Percentiles rank a stretch among this genome's conserved stretches.
phyloP scores from a whole-genome alignment of 352 stramenopile genomes.

The Aphanomyces invadans region DNA sequence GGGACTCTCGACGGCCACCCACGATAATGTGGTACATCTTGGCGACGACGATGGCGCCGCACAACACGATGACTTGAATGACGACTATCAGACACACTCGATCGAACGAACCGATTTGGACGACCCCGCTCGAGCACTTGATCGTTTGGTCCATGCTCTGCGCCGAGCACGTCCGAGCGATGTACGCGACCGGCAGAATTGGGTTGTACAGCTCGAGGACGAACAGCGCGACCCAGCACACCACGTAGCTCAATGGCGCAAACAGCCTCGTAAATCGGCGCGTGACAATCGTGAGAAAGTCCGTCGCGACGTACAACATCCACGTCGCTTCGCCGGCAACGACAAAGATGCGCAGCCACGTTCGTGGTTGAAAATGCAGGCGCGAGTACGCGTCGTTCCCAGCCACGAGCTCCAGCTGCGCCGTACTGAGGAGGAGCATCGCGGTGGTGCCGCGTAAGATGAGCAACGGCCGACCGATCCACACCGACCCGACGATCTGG shows the following conservation, averaged over 20 bases:
- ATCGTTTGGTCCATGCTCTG: conserved; percentile 9
- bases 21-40: not conserved
- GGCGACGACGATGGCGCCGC: not conserved
- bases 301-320: not conserved
- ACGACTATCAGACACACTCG: not conserved
- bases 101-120: not conserved
- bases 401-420: not conserved
- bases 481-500: not conserved
- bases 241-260: not conserved
- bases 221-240: not conserved
- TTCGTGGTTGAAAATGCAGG: not conserved
- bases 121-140: not conserved
- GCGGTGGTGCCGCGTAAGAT: not conserved
- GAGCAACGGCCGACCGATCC: not conserved
- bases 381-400: not conserved
- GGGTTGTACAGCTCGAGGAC: not conserved
- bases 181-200: not conserved
- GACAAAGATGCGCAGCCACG: not conserved
- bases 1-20: not conserved
- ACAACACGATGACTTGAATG: not conserved
- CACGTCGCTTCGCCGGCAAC: not conserved
- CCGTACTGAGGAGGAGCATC: not conserved
- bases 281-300: not conserved
- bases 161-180: not conserved
- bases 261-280: not conserved